Conservation (phyloP, 768 basidiomycete species). For the Tylopilus felleus region DNA sequence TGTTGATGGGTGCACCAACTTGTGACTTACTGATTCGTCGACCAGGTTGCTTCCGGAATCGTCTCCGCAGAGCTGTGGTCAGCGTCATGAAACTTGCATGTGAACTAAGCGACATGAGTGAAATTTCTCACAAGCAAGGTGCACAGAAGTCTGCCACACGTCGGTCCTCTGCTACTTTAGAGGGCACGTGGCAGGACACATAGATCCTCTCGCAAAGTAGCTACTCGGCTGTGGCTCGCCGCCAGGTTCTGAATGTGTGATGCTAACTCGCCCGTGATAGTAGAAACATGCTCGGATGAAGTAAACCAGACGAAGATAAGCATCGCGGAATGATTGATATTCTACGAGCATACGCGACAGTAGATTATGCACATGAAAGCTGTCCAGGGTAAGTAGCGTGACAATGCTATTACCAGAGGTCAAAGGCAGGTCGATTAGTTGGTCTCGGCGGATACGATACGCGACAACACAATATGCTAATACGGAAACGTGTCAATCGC, state of each 20-base stretch:
- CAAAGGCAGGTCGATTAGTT: slow-evolving; percentile 11
- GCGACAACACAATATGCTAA: neutral
- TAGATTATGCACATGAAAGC: slow-evolving; percentile 21
- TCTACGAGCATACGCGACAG: slow-evolving; percentile 3
- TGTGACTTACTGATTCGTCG: neutral
- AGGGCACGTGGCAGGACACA: neutral
- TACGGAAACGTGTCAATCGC: neutral
- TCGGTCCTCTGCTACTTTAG: too few relatives aligned
- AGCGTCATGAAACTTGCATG: neutral
- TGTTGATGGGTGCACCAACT: neutral
- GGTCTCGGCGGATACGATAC: slow-evolving; percentile 5
- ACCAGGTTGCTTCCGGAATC: too few relatives aligned
- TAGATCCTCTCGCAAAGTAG: too few relatives aligned
- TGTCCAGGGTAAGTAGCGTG: slow-evolving; percentile 5
- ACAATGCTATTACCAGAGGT: slow-evolving; percentile 9
- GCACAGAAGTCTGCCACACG: too few relatives aligned
- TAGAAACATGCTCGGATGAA: too few relatives aligned
- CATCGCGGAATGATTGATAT: slow-evolving; percentile 2
- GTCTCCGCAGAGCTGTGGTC: neutral
- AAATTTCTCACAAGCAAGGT: too few relatives aligned
- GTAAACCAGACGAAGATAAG: neutral
- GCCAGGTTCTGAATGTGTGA: too few relatives aligned
- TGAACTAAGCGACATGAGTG: neutral
- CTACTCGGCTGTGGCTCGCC: neutral
- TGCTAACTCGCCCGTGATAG: too few relatives aligned